These are phyloP conservation scores for Cladorrhinum samala DNA, from an alignment of 495 filamentous ascomycete genomes.

Conservation along the genomic window DNA sequence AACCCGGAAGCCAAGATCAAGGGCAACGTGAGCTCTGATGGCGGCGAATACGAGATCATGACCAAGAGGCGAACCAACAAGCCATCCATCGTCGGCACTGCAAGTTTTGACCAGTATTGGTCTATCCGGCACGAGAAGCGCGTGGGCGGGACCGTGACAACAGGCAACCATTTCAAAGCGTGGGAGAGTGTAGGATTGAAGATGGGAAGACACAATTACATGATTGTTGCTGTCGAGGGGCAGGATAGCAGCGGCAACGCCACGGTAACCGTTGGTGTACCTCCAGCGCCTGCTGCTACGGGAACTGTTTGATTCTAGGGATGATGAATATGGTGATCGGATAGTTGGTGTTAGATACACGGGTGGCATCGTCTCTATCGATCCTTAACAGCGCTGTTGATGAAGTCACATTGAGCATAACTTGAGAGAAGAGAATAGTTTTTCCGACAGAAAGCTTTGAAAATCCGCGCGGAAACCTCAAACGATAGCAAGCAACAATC, in stretches of 20 bases:
- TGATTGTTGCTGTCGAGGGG: slow-evolving; percentile 48
- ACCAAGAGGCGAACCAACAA: slow-evolving; percentile 46
- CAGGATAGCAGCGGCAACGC: slow-evolving; percentile 35
- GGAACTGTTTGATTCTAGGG: neutral
- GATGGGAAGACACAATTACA: slow-evolving; percentile 45
- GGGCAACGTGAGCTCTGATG: slow-evolving; percentile 50
- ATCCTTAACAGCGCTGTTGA: no score
- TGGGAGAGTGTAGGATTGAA: slow-evolving; percentile 41
- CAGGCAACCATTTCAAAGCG: slow-evolving; percentile 49
- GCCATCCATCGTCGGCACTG: slow-evolving; percentile 52
- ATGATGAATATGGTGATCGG: no score
- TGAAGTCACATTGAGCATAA: no score
- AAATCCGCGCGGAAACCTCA: no score
- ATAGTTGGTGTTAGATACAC: no score
- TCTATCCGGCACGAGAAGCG: slow-evolving; percentile 40
- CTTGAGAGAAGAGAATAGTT: no score
- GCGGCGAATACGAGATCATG: slow-evolving; percentile 53
- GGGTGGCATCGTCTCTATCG: no score
- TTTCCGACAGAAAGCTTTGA: no score
- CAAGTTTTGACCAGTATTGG: slow-evolving; percentile 59
- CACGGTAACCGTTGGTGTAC: slow-evolving; percentile 31
- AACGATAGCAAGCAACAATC: no score
- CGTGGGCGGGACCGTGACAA: slow-evolving; percentile 31
- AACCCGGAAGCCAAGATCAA: slow-evolving; percentile 35
- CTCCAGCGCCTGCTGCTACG: slow-evolving; percentile 11